phyloP scores from a whole-genome alignment of 176 grass and related monocot species.

The Miscanthus lutarioriparius region DNA sequence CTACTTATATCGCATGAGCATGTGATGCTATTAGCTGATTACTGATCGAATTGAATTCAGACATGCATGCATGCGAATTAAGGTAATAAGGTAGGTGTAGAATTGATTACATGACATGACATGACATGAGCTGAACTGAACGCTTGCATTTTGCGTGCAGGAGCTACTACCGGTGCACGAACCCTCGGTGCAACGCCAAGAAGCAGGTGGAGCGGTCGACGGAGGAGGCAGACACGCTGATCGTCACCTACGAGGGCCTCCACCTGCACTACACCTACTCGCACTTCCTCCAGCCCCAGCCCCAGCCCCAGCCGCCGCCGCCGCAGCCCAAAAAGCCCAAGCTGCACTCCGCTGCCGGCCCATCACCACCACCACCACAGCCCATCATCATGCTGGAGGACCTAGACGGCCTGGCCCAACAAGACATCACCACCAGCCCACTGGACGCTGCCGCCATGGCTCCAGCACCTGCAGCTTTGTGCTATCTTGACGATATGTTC shows the following conservation, averaged over 20 bases:
- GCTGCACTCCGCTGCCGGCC: neutral
- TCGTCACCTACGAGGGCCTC: constrained; percentile 90
- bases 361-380: neutral
- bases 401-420: neutral
- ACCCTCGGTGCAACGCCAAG: constrained; percentile 92
- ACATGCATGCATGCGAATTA: no score
- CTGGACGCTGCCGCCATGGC: neutral
- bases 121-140: no score
- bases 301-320: no score
- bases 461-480: neutral
- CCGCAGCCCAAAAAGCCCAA: constrained; percentile 58
- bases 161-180: constrained; percentile 99
- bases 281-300: constrained; percentile 43
- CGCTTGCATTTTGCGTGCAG: constrained; percentile 22
- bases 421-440: neutral
- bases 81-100: no score
- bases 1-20: no score
- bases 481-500: neutral
- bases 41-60: no score
- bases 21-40: no score
- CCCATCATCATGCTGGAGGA: neutral
- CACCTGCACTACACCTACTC: constrained; percentile 93
- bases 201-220: constrained; percentile 81
- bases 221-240: constrained; percentile 67
- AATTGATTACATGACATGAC: no score